These are phyloP conservation scores for Rhodocollybia butyracea DNA, from an alignment of 768 basidiomycete species.

Conservation along the genomic window DNA sequence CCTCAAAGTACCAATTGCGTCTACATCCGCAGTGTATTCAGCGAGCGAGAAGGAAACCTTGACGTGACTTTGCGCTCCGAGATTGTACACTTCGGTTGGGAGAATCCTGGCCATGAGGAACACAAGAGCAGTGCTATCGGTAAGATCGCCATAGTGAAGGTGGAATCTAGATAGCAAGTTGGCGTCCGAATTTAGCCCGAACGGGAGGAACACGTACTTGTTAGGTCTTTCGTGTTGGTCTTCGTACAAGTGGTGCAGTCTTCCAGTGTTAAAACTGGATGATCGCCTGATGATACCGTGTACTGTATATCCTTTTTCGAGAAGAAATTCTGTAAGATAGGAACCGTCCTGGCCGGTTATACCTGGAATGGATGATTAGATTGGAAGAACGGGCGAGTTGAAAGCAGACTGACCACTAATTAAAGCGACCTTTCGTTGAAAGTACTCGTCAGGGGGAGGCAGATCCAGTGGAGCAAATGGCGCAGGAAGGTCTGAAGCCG, in stretches of 20 bases:
- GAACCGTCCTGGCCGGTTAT: constrained; percentile 97
- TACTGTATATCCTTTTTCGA: constrained; percentile 87
- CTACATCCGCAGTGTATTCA: constrained; percentile 97
- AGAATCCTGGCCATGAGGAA: constrained; percentile 94
- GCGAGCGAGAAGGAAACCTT: constrained; percentile 99
- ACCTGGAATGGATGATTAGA: constrained; percentile 42
- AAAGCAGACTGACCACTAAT: constrained; percentile 63
- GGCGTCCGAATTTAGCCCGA: neutral
- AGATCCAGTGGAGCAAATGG: constrained; percentile 53
- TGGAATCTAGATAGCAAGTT: constrained; percentile 50
- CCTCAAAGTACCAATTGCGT: constrained; percentile 91
- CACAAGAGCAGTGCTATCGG: constrained; percentile 95
- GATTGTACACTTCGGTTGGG: constrained; percentile 96
- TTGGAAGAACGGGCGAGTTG: constrained; percentile 10
- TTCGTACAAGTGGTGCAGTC: constrained; percentile 89
- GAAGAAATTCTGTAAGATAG: constrained; percentile 83
- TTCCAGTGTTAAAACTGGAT: constrained; percentile 96
- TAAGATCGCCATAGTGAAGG: constrained; percentile 88
- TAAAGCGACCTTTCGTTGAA: constrained; percentile 88
- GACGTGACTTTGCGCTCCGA: constrained; percentile 97
- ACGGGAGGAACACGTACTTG: constrained; percentile 33
- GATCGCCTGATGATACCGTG: constrained; percentile 97
- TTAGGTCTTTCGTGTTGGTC: constrained; percentile 81
- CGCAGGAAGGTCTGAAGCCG: constrained; percentile 7
- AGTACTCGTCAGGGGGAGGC: constrained; percentile 77